Evolutionary conservation across 306 rosid genomes (phyloP).

Genomic region (Rosa rugosa): DNA sequence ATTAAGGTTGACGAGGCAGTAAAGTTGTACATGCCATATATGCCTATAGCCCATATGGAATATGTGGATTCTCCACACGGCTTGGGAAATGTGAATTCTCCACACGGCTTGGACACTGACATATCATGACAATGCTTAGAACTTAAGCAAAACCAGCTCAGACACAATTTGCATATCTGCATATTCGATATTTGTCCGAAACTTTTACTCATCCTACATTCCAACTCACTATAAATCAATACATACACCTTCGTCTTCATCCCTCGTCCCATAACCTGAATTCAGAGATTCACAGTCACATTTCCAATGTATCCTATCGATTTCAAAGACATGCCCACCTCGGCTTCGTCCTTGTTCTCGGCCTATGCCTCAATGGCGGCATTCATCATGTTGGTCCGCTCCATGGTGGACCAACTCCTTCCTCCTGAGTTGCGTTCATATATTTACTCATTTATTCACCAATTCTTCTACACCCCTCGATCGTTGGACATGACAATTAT

Average conservation of each 20-base stretch:
- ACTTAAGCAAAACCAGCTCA: background rate
- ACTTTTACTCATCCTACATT: background rate
- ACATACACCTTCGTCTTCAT: background rate
- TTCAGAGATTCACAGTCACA: background rate
- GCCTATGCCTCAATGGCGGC: conserved; percentile 33
- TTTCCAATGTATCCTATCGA: background rate
- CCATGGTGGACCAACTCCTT: conserved; percentile 23
- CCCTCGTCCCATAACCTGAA: background rate
- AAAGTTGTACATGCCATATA: background rate
- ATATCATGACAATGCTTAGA: background rate
- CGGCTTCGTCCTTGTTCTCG: conserved; percentile 28
- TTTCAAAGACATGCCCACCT: conserved; percentile 19
- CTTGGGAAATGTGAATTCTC: background rate
- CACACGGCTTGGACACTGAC: background rate
- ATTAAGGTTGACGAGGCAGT: background rate
- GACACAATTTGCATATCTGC: background rate
- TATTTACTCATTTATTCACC: conserved; percentile 21
- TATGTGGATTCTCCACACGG: background rate
- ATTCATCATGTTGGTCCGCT: conserved; percentile 33
- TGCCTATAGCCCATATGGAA: background rate
- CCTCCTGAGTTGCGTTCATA: conserved; percentile 25
- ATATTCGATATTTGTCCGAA: background rate
- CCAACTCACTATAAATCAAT: background rate
- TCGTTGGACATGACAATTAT: conserved; percentile 21
- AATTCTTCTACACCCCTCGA: conserved; percentile 26